Conservation (phyloP, 129 eudicot species). For the Artemisia annua region DNA sequence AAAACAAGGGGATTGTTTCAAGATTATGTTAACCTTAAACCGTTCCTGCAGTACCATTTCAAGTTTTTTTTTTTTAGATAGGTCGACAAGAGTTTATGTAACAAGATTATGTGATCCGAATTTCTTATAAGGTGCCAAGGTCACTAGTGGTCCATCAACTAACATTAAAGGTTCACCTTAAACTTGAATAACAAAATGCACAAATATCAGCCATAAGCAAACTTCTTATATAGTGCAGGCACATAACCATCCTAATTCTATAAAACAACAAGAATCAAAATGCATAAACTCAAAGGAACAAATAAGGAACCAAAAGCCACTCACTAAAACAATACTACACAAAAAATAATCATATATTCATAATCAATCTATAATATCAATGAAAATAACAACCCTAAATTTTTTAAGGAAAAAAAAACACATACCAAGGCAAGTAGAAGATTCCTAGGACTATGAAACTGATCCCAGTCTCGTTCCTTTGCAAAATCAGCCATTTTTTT, state of each 20-base stretch:
- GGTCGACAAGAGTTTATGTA: background rate
- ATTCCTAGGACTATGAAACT: constrained; percentile 72
- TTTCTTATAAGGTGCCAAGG: constrained; percentile 13
- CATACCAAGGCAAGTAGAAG: constrained; percentile 75
- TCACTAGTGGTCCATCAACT: too few relatives aligned
- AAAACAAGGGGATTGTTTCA: constrained; percentile 6
- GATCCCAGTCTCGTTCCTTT: constrained; percentile 74
- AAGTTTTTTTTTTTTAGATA: background rate
- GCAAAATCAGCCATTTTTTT: constrained; percentile 68
- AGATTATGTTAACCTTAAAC: constrained; percentile 3
- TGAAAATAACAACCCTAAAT: background rate
- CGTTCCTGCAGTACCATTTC: background rate
- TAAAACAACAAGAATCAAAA: constrained; percentile 5
- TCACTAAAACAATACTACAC: constrained; percentile 3
- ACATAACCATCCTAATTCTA: background rate
- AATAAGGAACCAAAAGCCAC: background rate
- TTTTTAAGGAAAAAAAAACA: too few relatives aligned
- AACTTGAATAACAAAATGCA: constrained; percentile 1
- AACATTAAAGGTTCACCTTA: background rate
- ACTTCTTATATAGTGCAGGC: background rate
- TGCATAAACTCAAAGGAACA: constrained; percentile 33
- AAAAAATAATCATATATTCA: background rate
- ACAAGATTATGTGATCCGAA: constrained; percentile 16
- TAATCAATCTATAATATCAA: background rate
- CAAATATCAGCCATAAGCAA: background rate